phyloP scores from a whole-genome alignment of 2,329 filamentous ascomycete genomes.

The Graphilbum fragrans region DNA sequence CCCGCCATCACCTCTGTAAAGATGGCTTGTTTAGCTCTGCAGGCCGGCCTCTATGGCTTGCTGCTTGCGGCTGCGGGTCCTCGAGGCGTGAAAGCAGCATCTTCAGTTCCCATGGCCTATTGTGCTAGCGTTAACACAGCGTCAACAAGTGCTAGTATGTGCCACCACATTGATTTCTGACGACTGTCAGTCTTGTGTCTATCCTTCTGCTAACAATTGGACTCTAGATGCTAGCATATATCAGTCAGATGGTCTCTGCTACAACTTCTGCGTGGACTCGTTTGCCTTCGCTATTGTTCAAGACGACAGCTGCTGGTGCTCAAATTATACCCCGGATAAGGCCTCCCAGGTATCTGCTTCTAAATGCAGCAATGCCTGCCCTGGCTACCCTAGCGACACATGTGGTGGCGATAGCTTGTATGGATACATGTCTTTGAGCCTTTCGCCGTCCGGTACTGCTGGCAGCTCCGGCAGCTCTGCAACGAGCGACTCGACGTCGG shows the following conservation, averaged over 20 bases:
- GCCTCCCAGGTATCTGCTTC: slow-evolving; percentile 23
- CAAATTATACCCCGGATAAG: slow-evolving; percentile 49
- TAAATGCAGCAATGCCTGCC: slow-evolving; percentile 47
- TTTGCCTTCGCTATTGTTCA: slow-evolving; percentile 61
- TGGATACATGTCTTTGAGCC: slow-evolving; percentile 50
- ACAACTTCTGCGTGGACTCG: slow-evolving; percentile 38
- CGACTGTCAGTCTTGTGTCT: background rate
- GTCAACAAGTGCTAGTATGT: slow-evolving; percentile 27
- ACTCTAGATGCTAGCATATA: slow-evolving; percentile 38
- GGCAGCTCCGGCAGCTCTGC: background rate
- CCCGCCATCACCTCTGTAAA: background rate
- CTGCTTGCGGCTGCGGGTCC: slow-evolving; percentile 12
- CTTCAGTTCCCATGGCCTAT: slow-evolving; percentile 24
- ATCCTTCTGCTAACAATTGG: background rate
- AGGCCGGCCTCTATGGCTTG: slow-evolving; percentile 4
- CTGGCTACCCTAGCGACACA: slow-evolving; percentile 53
- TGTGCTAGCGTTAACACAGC: slow-evolving; percentile 36
- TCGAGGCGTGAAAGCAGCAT: slow-evolving; percentile 12
- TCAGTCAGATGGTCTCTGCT: slow-evolving; percentile 61
- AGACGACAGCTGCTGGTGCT: slow-evolving; percentile 59
- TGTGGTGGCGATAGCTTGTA: slow-evolving; percentile 53
- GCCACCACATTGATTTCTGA: no score
- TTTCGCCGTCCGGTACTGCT: slow-evolving; percentile 44
- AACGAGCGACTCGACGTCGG: background rate
- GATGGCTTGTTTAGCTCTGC: background rate